Conservation (phyloP, 2,329 filamentous ascomycete genomes). For the Pseudocercospora pini-densiflorae region DNA sequence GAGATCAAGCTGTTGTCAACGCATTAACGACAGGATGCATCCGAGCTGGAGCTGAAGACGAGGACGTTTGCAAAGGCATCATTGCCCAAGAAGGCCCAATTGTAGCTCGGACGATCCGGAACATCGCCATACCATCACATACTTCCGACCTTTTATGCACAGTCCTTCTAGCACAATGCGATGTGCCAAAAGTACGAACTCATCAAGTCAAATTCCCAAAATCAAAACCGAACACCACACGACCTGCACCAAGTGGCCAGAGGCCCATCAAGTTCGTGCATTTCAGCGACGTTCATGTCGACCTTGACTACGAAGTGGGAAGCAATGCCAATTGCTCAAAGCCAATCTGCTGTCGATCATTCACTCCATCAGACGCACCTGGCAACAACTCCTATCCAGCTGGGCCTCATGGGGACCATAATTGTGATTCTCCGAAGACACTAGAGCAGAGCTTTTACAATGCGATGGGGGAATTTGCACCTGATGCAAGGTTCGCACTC, state of each 20-base stretch:
- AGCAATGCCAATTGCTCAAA: slow-evolving; percentile 61
- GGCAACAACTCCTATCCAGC: slow-evolving; percentile 57
- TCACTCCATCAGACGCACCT: slow-evolving; percentile 53
- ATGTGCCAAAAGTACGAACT: slow-evolving; percentile 51
- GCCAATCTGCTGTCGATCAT: slow-evolving; percentile 64
- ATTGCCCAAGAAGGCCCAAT: slow-evolving; percentile 59
- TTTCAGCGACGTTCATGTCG: slow-evolving; percentile 65
- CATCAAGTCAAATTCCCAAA: slow-evolving; percentile 52
- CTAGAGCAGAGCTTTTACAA: slow-evolving; percentile 60
- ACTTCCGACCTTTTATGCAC: slow-evolving; percentile 59
- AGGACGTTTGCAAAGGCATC: slow-evolving; percentile 61
- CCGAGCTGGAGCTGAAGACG: slow-evolving; percentile 49
- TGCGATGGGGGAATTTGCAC: slow-evolving; percentile 45
- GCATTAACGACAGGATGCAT: slow-evolving; percentile 45
- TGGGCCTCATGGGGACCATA: slow-evolving; percentile 57
- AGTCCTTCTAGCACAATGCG: slow-evolving; percentile 59
- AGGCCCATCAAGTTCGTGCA: slow-evolving; percentile 61
- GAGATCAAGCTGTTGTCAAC: slow-evolving; percentile 49
- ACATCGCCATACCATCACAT: slow-evolving; percentile 54
- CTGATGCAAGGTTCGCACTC: slow-evolving; percentile 57
- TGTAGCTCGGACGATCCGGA: slow-evolving; percentile 54
- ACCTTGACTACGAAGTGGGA: slow-evolving; percentile 59
- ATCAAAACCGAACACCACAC: slow-evolving; percentile 41
- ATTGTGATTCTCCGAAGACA: slow-evolving; percentile 57
- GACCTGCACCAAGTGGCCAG: slow-evolving; percentile 53